Base-by-base conservation (phyloP, 2,329 filamentous ascomycete genomes). In the Helicocarpus griseus region DNA sequence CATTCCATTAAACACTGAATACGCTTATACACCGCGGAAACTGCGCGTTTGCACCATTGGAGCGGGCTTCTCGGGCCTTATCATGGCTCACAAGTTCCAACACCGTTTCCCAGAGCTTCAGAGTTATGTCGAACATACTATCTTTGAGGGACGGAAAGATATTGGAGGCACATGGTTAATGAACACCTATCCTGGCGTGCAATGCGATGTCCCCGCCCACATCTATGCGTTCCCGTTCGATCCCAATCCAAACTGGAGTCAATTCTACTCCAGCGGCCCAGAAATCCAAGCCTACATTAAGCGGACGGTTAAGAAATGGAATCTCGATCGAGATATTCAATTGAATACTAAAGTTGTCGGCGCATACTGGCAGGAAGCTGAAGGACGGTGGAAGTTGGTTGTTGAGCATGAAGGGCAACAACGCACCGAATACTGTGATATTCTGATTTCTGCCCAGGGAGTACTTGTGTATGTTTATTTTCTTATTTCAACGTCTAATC, bases 221-320 rank as follows among this genome's bases (percentile, higher is more conserved):
- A 41, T 13, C 13, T 41, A 41, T 17, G n/a, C 9, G 61, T 78
- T 77, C 5, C 82, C 80, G 0, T 87, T 86, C 61, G 73, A 74
- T 4, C 81, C 82, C 0, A 87, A 87, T 50, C 77, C 75, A 0
- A 73, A 85, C 56, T 89, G 85, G 85, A 76, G 75, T 0, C 81
- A 87, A 57, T 74, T 17, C 38, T 88, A 85, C 58, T 78, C 84
- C 0, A 78, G 79, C 35, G 84, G 84, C 0, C 63, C 69, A 3
- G 85, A 89, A 63, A 88, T 89, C 53, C 69, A 74, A 5, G 74
- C 79, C 14, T 89, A 89, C 61, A 82, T 82, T 81, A 75, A 85
- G 57, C 65, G 65, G 0, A 65, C 85, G 2, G 82, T 83, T 0
- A 69, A 70, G 6, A 85, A 87, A 57, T 77, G 86, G 62, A 73